Percentiles rank a stretch among this genome's conserved stretches.
Conservation (phyloP, 2,329 filamentous ascomycete species). For the Endothia cerciana region DNA sequence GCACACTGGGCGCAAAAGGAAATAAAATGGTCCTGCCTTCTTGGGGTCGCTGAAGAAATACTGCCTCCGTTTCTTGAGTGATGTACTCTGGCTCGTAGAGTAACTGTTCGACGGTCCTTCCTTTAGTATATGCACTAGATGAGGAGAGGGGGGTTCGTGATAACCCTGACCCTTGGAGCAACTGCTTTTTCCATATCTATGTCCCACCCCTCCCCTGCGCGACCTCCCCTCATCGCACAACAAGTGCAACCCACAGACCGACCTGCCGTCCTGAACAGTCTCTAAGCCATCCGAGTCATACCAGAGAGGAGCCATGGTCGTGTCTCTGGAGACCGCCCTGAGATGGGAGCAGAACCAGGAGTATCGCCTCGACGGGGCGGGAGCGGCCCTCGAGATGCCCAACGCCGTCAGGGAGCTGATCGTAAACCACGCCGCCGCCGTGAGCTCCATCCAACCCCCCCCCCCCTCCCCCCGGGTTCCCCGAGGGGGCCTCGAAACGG, state of each 20-base stretch:
- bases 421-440: neutral
- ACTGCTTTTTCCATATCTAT: too few relatives aligned
- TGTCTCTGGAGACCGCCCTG: neutral
- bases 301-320: conserved; percentile 5
- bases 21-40: conserved; percentile 26
- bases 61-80: neutral
- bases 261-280: too few relatives aligned
- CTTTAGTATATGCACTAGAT: too few relatives aligned
- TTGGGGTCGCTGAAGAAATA: conserved; percentile 23
- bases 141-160: too few relatives aligned
- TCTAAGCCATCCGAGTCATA: too few relatives aligned
- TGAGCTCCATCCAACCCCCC: neutral
- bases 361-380: neutral
- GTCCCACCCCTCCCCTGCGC: too few relatives aligned
- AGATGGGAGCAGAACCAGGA: conserved; percentile 3
- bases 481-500: neutral
- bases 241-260: too few relatives aligned
- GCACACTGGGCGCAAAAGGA: conserved; percentile 17
- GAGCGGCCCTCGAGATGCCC: neutral
- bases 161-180: too few relatives aligned
- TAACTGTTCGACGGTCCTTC: too few relatives aligned
- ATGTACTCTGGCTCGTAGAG: too few relatives aligned
- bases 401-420: rapidly evolving
- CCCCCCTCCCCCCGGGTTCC: neutral
- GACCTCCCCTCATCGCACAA: too few relatives aligned